phyloP scores from a whole-genome alignment of 176 grass and related monocot genomes.

The Paspalum vaginatum region DNA sequence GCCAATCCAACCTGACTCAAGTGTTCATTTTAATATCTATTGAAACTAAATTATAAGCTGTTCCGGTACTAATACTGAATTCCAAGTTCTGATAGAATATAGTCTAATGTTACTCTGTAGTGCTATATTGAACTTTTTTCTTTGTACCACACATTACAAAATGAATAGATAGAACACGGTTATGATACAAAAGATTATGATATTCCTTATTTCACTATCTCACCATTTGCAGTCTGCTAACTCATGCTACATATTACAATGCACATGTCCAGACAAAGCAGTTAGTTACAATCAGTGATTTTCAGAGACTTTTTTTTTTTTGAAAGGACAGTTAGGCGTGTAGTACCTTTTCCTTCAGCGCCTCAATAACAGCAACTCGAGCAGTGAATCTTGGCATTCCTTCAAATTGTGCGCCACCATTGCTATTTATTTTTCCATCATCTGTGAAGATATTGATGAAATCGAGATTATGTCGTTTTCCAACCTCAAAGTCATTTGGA shows the following conservation, averaged over 20 bases:
- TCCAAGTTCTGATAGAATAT: not conserved
- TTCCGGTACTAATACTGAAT: conserved; percentile 2
- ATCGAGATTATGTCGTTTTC: conserved; percentile 87
- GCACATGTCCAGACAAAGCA: not conserved
- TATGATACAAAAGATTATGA: not conserved
- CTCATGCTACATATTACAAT: not conserved
- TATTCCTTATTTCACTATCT: conserved; percentile 15
- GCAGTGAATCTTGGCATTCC: conserved; percentile 80
- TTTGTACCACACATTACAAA: not conserved
- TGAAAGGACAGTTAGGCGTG: not conserved
- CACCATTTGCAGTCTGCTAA: not conserved
- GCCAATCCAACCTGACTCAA: not conserved
- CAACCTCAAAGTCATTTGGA: conserved; percentile 92
- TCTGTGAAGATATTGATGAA: conserved; percentile 92
- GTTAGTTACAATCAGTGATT: not conserved
- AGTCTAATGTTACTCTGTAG: not conserved
- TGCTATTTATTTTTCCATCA: conserved; percentile 81
- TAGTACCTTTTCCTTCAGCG: conserved; percentile 70
- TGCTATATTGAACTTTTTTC: not conserved
- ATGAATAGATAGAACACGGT: not conserved
- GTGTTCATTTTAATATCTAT: not conserved
- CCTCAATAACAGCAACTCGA: conserved; percentile 68
- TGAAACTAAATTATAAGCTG: not conserved
- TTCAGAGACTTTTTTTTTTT: conserved; percentile 29
- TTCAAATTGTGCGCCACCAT: conserved; percentile 76